These are phyloP conservation scores for Scheffersomyces cryptocercus DNA, from an alignment of 1,139 yeast species.

Conservation along the genomic window DNA sequence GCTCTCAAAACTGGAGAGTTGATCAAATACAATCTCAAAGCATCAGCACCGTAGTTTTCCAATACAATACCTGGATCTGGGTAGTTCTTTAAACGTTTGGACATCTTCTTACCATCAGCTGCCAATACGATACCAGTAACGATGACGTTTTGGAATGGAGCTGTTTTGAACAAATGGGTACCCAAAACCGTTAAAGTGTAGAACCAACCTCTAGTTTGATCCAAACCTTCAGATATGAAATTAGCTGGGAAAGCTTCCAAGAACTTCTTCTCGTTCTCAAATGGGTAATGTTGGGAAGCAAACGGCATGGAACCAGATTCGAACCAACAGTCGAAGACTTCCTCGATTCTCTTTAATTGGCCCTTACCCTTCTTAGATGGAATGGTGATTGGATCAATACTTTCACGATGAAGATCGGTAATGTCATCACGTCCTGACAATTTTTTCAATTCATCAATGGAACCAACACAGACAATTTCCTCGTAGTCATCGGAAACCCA, in stretches of 20 bases:
- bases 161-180: conserved; percentile 87
- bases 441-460: conserved; percentile 80
- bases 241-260: conserved; percentile 86
- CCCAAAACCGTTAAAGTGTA: conserved; percentile 95
- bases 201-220: conserved; percentile 99
- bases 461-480: conserved; percentile 92
- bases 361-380: conserved; percentile 95
- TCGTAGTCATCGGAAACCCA: conserved; percentile 95
- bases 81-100: conserved; percentile 95
- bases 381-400: conserved; percentile 85
- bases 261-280: conserved; percentile 76
- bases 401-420: conserved; percentile 91
- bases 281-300: conserved; percentile 96
- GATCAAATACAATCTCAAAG: conserved; percentile 90
- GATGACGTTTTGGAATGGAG: conserved; percentile 94
- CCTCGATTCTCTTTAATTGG: conserved; percentile 83
- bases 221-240: conserved; percentile 97
- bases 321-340: conserved; percentile 99
- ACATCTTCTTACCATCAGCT: conserved; percentile 98
- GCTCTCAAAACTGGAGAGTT: conserved; percentile 97
- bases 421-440: conserved; percentile 80
- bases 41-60: conserved; percentile 95
- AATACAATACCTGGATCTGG: conserved; percentile 89
- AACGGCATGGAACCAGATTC: conserved; percentile 99
- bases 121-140: conserved; percentile 97